Evolutionary conservation across 2,329 filamentous ascomycete species (phyloP).

Genomic region (Beauveria varroae): DNA sequence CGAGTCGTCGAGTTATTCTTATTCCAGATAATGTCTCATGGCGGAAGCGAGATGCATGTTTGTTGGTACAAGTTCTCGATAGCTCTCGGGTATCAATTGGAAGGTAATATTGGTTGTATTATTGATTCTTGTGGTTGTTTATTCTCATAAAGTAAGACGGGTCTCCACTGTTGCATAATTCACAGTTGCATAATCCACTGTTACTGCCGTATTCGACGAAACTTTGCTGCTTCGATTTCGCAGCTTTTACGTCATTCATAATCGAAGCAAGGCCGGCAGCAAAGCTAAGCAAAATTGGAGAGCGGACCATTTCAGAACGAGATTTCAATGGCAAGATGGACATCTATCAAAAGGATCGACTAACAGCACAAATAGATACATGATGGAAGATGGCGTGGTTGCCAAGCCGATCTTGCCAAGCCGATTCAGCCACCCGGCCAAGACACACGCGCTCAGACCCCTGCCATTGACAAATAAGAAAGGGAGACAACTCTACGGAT

Average conservation of each 20-base stretch:
- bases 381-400: neutral
- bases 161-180: no score
- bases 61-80: no score
- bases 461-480: neutral
- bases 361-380: no score
- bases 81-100: no score
- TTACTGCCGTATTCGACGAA: no score
- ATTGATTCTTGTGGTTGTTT: no score
- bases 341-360: neutral
- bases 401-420: slow-evolving; percentile 1
- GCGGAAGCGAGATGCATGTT: neutral
- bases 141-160: no score
- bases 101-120: no score
- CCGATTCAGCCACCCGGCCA: neutral
- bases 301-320: neutral
- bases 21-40: neutral
- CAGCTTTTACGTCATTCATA: neutral
- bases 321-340: neutral
- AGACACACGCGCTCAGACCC: neutral
- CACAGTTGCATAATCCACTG: no score
- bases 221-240: neutral
- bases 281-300: neutral
- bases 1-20: no score
- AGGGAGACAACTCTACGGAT: no score
- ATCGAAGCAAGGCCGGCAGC: neutral